Percentiles rank a stretch among this genome's conserved stretches.
Conservation (phyloP, 805 yeast species). For the Saccharomycopsis fibuligera region DNA sequence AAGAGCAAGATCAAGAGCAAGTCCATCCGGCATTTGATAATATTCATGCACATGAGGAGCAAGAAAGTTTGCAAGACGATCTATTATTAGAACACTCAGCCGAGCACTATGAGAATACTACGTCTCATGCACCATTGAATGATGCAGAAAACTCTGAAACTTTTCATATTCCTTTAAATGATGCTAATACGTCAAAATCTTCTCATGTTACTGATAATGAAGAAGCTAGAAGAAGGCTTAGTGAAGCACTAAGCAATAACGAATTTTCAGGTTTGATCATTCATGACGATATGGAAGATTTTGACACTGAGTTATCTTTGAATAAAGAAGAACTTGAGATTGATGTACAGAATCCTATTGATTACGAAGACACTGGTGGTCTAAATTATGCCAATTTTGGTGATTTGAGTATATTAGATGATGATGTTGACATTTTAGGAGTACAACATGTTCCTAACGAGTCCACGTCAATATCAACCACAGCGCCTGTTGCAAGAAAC, state of each 20-base stretch:
- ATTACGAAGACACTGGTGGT: no score
- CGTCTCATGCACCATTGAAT: no score
- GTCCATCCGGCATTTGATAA: background rate
- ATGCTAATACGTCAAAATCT: background rate
- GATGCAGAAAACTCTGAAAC: no score
- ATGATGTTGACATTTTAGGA: background rate
- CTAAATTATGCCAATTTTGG: no score
- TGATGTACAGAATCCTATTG: background rate
- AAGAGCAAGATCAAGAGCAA: background rate
- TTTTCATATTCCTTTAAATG: background rate
- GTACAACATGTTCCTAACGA: background rate
- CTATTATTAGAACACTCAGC: no score
- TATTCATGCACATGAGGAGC: no score
- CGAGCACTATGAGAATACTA: no score
- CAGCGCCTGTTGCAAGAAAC: background rate
- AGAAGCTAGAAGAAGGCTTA: background rate
- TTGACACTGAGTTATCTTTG: constrained; percentile 1
- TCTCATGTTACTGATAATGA: background rate
- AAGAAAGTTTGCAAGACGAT: no score
- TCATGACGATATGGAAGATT: constrained; percentile 10
- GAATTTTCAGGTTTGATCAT: constrained; percentile 11
- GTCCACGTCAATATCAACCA: background rate
- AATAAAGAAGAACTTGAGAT: background rate
- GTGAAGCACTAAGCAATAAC: background rate
- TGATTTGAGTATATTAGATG: background rate